Conservation (phyloP, 2,329 filamentous ascomycete genomes). For the Cadophora sp. region DNA sequence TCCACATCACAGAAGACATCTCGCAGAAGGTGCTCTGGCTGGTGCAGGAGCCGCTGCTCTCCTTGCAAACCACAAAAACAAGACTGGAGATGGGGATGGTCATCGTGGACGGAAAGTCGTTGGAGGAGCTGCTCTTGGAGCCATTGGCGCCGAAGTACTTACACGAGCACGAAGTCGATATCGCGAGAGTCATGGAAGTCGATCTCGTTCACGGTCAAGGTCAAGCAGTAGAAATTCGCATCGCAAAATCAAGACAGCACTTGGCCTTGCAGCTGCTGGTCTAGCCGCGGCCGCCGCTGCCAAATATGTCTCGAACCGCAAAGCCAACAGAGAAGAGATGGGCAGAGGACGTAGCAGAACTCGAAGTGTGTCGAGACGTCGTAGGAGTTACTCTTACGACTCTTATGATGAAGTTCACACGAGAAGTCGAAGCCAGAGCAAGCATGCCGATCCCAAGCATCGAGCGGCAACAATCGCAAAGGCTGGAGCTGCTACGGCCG, state of each 20-base stretch:
- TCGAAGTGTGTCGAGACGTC: conserved; percentile 51
- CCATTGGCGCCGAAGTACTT: conserved; percentile 65
- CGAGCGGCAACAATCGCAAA: conserved; percentile 43
- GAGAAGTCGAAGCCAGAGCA: conserved; percentile 51
- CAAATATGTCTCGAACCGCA: conserved; percentile 67
- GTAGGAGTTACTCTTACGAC: conserved; percentile 46
- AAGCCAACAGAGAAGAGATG: conserved; percentile 64
- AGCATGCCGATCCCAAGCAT: conserved; percentile 57
- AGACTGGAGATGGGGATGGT: conserved; percentile 40
- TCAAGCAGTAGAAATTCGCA: conserved; percentile 46
- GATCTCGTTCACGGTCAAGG: conserved; percentile 48
- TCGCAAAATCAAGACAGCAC: conserved; percentile 63
- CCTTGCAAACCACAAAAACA: conserved; percentile 59
- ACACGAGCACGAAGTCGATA: conserved; percentile 67
- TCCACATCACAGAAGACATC: conserved; percentile 61
- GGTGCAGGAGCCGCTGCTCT: conserved; percentile 68
- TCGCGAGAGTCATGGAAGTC: conserved; percentile 57
- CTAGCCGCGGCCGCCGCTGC: conserved; percentile 69
- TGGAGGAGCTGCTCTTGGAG: conserved; percentile 66
- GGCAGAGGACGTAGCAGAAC: conserved; percentile 59
- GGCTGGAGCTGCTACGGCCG: conserved; percentile 57
- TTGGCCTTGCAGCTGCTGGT: conserved; percentile 68
- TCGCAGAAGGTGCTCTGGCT: conserved; percentile 70
- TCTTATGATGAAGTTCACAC: conserved; percentile 40
- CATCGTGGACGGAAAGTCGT: conserved; percentile 42